Evolutionary conservation across 2,329 filamentous ascomycete genomes (phyloP).

Genomic region (Chaetomium sp.): DNA sequence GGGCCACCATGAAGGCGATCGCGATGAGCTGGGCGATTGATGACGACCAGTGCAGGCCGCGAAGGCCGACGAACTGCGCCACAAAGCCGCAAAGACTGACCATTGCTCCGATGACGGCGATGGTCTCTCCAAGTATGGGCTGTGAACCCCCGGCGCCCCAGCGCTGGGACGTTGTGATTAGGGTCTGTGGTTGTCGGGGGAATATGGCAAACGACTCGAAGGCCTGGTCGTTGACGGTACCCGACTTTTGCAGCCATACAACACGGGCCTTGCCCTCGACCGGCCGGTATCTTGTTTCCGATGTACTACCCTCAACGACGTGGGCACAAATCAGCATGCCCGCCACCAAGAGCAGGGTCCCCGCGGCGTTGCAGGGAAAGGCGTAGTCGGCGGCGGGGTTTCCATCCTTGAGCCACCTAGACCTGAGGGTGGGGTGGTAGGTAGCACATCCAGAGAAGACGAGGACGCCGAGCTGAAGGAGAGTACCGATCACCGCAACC

Average conservation of each 20-base stretch:
- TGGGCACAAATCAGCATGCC: not conserved
- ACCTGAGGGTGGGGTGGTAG: not conserved
- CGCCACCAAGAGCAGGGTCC: not conserved
- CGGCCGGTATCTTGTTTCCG: conserved; percentile 3
- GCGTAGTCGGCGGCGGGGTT: not conserved
- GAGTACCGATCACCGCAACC: not conserved
- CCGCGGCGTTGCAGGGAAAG: conserved; percentile 1
- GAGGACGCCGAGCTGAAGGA: not conserved
- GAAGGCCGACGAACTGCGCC: not conserved
- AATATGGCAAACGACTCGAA: conserved; percentile 2
- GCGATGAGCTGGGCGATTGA: conserved; percentile 1
- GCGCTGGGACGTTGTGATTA: not conserved
- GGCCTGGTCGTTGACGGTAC: conserved; percentile 2
- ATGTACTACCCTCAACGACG: conserved; percentile 4
- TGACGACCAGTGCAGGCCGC: not conserved
- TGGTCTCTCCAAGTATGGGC: not conserved
- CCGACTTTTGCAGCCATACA: conserved; percentile 1
- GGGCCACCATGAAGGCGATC: not conserved
- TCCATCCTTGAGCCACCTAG: not conserved
- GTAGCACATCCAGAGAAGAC: not conserved
- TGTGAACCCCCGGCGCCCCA: not conserved
- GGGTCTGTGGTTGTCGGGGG: not conserved
- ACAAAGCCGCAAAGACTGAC: conserved; percentile 1
- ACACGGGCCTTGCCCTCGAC: not conserved
- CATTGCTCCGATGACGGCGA: not conserved